Base-by-base conservation (phyloP, 306 rosid species). In the Psophocarpus tetragonolobus region DNA sequence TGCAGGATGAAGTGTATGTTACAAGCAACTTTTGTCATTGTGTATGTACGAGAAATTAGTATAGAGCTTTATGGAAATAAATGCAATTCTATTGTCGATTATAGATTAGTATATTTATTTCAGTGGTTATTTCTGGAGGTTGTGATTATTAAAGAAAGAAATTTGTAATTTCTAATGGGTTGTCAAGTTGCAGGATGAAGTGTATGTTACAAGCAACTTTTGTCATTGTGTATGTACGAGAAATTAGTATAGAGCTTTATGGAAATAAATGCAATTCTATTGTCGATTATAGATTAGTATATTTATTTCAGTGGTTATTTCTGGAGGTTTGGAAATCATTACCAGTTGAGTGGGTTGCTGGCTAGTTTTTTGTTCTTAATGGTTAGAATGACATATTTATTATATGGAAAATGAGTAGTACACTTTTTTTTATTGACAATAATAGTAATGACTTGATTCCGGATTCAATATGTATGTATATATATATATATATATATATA, bases 201-300 rank as follows among this genome's bases (percentile, higher is more conserved):
- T 73, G 67, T 81, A 77, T 86, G 82, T 62, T 68, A 61, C 80
- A 66, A 77, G 78, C 80, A 81, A 79, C 88, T 76, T 84, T 84
- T 80, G 88, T 77, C 82, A 62, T n/a, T 73, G 86, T n/a, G n/a
- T 82, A 77, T 77, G 85, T 85, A 84, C 42, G 84, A 81, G 86
- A 74, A 76, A 82, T 78, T 85, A 82, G 81, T 73, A 60, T 73
- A 80, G 88, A 44, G 72, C 41, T 78, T 51, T 51, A 50, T 76
- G 87, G 65, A 56, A 82, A 77, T 83, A 85, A 85, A 72, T 68
- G 21, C 70, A 82, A 68, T 80, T 75, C 53, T 80, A 66, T 63
- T 60, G 38, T 73, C 78, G 17, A 41, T 36, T 39, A 67, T 32
- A 39, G 67, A 26, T 35, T 15, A 17, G 18, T 39, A 48, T 60